Percentiles rank a stretch among this genome's conserved stretches.
These are phyloP conservation scores for Eremothecium sinecaudum DNA, from an alignment of 1,139 yeast species.

Conservation along the genomic window DNA sequence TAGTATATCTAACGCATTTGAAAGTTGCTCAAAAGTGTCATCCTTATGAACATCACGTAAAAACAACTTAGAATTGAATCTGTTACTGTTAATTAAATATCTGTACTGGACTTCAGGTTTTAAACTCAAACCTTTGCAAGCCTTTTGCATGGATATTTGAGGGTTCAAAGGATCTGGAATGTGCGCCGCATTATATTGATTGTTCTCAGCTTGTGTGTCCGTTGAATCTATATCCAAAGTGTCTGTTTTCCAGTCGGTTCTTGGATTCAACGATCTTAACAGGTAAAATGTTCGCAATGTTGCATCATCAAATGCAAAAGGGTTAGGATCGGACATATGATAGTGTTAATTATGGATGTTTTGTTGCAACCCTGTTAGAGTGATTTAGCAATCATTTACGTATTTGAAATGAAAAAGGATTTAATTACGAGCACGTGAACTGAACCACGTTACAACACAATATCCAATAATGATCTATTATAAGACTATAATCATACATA, in stretches of 20 bases:
- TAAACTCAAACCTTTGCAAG: conserved; percentile 36
- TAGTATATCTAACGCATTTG: conserved; percentile 45
- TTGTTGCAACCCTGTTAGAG: no score
- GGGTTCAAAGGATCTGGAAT: conserved; percentile 12
- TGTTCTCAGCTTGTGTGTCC: conserved; percentile 15
- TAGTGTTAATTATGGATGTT: no score
- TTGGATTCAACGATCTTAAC: conserved; percentile 34
- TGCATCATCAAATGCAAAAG: conserved; percentile 25
- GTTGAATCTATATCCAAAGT: conserved; percentile 19
- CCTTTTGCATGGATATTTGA: conserved; percentile 31
- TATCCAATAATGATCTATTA: no score
- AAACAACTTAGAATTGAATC: conserved; percentile 62
- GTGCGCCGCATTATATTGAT: conserved; percentile 12
- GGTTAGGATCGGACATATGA: conserved; percentile 5
- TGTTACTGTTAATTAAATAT: conserved; percentile 61
- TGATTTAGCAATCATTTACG: no score
- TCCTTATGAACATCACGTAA: conserved; percentile 61
- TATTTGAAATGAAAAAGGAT: no score
- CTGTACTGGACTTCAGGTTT: conserved; percentile 38
- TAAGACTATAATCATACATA: no score
- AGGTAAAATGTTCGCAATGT: conserved; percentile 35
- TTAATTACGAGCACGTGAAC: no score
- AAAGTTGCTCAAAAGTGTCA: conserved; percentile 57
- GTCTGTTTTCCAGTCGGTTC: conserved; percentile 32
- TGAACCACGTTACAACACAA: no score